These are phyloP conservation scores for Bacidia rubella DNA, from an alignment of 495 filamentous ascomycete species.

Conservation along the genomic window DNA sequence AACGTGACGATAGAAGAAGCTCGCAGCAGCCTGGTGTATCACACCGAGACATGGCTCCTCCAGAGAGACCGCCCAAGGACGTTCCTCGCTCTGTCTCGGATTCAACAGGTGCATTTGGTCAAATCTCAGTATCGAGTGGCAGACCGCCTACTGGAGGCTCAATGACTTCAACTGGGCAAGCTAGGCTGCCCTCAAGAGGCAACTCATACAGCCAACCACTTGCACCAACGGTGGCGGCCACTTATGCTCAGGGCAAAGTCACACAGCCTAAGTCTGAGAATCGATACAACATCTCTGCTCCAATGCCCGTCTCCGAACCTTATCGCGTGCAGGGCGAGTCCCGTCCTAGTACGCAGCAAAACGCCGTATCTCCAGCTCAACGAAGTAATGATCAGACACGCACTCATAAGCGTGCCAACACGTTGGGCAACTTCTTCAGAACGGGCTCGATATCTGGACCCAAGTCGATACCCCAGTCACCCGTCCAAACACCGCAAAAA, in stretches of 20 bases:
- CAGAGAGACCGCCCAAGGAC: constrained; percentile 34
- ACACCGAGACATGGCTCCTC: constrained; percentile 33
- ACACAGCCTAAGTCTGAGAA: constrained; percentile 65
- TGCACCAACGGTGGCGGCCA: constrained; percentile 74
- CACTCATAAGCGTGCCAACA: constrained; percentile 85
- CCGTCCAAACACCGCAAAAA: constrained; percentile 22
- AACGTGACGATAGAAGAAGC: constrained; percentile 23
- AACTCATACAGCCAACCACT: constrained; percentile 79
- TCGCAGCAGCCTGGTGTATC: constrained; percentile 34
- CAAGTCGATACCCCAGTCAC: constrained; percentile 24
- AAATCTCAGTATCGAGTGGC: constrained; percentile 28
- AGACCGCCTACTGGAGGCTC: constrained; percentile 75
- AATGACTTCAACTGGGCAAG: constrained; percentile 52
- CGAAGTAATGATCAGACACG: constrained; percentile 38
- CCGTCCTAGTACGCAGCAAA: constrained; percentile 44
- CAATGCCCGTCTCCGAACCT: constrained; percentile 44
- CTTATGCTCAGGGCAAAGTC: constrained; percentile 82
- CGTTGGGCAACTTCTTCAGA: constrained; percentile 71
- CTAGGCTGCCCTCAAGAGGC: constrained; percentile 59
- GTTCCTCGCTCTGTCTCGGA: constrained; percentile 45
- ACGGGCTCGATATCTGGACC: constrained; percentile 65
- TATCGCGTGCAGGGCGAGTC: constrained; percentile 33
- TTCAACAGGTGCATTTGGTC: constrained; percentile 34
- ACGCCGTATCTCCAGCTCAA: constrained; percentile 25
- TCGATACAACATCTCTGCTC: constrained; percentile 62